Base-by-base conservation (phyloP, 2,329 filamentous ascomycete genomes). In the Atkinsonella hypoxylon region DNA sequence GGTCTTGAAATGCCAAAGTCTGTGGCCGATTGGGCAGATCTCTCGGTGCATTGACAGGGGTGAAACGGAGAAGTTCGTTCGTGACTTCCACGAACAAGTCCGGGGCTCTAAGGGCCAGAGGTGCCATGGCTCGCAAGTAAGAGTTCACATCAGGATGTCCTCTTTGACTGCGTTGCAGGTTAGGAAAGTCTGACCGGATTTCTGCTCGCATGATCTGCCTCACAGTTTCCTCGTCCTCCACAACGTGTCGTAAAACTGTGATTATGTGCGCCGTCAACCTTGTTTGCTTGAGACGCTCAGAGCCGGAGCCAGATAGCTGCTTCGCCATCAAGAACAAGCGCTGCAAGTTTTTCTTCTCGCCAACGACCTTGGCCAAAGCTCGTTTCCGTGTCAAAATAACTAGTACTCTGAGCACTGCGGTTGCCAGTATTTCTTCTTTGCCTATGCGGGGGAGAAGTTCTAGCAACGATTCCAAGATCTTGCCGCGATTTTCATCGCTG, bases 301-400 rank as follows among this genome's bases (percentile, higher is more conserved):
- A 87, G 7, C 87, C 85, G 31, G 82, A 78, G 26, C 86, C 87
- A 18, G 88, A 83, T 53, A 97, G 79, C 64, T 97, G 91, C 65
- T 94, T 95, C 51, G 91, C 82, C 87, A 97, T 95, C 48, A 96
- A 79, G 67, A 98, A 97, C 20, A 98, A 73, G 30, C 89, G 80
- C 62, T 93, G 87, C 46, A 98, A 75, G 59, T 95, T 94, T 62
- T 83, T 86, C 70, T 89, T 95, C 63, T 95, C 86, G 5, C 88
- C 87, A 45, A 97, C 76, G 43, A 78, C 73, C 56, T 81, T 78
- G 2, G 93, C 90, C 54, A 94, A 75, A 13, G 79, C 73, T 47
- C 89, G 83, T 53, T 81, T 79, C 20, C 94, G 81, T 1, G 93
- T 96, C 31, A 98, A 73, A 54, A 96, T 89, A 31, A 95, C 87